Conservation (phyloP, 805 yeast genomes). For the Ogataea angusta region DNA sequence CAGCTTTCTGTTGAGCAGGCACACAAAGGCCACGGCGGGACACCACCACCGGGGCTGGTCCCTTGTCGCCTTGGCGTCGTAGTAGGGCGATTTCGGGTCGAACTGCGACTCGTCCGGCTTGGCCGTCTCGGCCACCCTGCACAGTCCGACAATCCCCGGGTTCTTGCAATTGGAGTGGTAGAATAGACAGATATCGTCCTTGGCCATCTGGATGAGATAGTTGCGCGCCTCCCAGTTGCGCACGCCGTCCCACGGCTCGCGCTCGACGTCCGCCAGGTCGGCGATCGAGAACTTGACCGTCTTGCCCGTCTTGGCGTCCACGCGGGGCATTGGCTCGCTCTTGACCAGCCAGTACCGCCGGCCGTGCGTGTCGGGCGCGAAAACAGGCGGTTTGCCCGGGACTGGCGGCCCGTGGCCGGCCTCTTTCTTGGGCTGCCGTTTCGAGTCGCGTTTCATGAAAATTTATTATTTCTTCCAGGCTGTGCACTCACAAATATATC, state of each 20-base stretch:
- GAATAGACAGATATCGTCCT: constrained; percentile 46
- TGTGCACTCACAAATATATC: constrained; percentile 11
- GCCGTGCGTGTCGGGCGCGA: constrained; percentile 25
- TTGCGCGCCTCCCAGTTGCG: constrained; percentile 57
- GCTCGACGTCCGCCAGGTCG: constrained; percentile 37
- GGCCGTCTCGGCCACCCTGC: constrained; percentile 35
- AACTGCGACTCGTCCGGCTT: constrained; percentile 41
- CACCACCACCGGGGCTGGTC: constrained; percentile 56
- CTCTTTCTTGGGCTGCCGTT: constrained; percentile 1
- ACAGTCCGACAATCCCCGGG: constrained; percentile 56
- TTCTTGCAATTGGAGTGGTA: constrained; percentile 53
- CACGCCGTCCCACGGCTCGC: constrained; percentile 59
- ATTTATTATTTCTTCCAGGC: constrained; percentile 5
- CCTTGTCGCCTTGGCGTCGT: constrained; percentile 42
- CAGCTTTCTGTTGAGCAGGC: constrained; percentile 42
- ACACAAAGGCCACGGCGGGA: constrained; percentile 44
- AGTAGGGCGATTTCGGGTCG: constrained; percentile 42
- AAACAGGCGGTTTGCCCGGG: constrained; percentile 35
- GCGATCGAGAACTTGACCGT: constrained; percentile 49
- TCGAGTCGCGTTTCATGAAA: constrained; percentile 10
- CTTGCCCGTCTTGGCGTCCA: constrained; percentile 43
- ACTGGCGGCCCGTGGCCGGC: constrained; percentile 20
- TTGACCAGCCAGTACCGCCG: constrained; percentile 51
- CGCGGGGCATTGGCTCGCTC: constrained; percentile 50
- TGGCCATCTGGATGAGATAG: constrained; percentile 44